These are phyloP conservation scores for Dioscorea zingiberensis DNA, from an alignment of 106 monocot species.

Conservation along the genomic window DNA sequence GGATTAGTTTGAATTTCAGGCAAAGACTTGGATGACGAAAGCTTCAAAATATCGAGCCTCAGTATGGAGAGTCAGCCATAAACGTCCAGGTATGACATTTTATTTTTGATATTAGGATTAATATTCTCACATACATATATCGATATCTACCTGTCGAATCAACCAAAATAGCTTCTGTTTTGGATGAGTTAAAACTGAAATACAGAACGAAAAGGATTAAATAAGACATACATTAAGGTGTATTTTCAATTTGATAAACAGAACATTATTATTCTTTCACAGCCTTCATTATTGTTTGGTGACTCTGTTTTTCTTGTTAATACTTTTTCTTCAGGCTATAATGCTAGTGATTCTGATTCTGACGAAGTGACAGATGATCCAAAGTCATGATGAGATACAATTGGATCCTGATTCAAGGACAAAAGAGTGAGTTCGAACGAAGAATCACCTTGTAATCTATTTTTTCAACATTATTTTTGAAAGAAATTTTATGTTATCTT, in stretches of 20 bases:
- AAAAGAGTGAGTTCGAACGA: neutral
- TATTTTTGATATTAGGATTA: neutral
- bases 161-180: neutral
- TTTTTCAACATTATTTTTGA: neutral
- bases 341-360: constrained; percentile 91
- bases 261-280: neutral
- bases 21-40: constrained; percentile 58
- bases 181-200: too few species aligned
- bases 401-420: neutral
- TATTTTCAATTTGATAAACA: neutral
- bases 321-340: constrained; percentile 51
- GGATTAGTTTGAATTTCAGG: constrained; percentile 29
- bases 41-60: constrained; percentile 67
- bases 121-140: neutral
- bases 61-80: constrained; percentile 68
- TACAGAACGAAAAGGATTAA: too few species aligned
- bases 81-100: constrained; percentile 61
- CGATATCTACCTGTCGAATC: neutral
- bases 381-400: neutral
- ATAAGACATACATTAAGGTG: too few species aligned
- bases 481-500: neutral
- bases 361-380: constrained; percentile 34
- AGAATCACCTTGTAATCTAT: neutral
- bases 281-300: neutral
- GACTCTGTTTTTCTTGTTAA: neutral